Evolutionary conservation across 208 protist species (phyloP), one percentile per base, ranked within the genome.

Genomic region (Naegleria fowleri): DNA sequence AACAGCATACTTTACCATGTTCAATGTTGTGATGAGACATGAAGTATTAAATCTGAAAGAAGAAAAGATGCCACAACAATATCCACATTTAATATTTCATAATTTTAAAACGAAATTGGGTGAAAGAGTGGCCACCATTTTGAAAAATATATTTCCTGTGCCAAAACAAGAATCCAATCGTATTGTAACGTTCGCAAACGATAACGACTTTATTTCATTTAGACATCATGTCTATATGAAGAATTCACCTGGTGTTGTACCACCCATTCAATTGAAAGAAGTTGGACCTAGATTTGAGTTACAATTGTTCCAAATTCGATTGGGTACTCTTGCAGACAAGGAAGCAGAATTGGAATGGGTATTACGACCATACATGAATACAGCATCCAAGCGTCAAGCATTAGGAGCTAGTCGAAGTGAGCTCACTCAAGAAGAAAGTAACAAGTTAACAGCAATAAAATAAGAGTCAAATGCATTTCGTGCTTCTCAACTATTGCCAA

Each of bases 321-420:
- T 99, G 3, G 99, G 97, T 43, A 98, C 97, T 87, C 90, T 97
- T 40, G 97, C 99, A 86, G 97, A 98, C 95, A 95, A 96, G 39
- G 98, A 99, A 67, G 98, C 98, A 15, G 98, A 99, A 90, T 97
- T 95, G 91, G 99, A 99, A 94, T 99, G 98, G 98, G 96, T 98
- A 48, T 96, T 99, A 84, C 94, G 96, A 92, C 98, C 98, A 41
- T 99, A 99, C 96, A 99, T 99, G 96, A 99, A 99, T 94, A 99
- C 97, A 0, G 97, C 98, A 9, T 98, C 97, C 92, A 99, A 99
- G 94, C 94, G 94, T 75, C n/a, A 90, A 40, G 90, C 91, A 19
- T 86, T 97, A 11, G 96, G 91, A 94, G 92, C 16, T n/a, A 55
- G n/a, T 36, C 43, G 83, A 51, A 22, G 9, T 38, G 87, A 90